Percentiles rank a stretch among this genome's conserved stretches.
phyloP scores from a whole-genome alignment of 257 asterid species.

The Galeopsis tetrahit region DNA sequence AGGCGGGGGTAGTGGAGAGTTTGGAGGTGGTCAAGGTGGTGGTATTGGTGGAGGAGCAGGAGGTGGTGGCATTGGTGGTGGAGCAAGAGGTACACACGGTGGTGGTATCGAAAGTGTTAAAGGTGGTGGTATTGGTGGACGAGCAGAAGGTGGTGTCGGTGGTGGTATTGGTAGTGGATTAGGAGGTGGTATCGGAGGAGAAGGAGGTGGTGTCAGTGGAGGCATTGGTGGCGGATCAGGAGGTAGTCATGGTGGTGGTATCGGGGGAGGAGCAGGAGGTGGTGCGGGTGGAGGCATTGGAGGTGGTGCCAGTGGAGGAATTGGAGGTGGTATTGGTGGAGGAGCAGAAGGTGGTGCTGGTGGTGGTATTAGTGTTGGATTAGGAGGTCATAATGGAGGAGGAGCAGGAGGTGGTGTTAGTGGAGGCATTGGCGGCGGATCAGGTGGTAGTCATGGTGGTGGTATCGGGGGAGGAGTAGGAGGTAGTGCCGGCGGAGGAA shows the following conservation, averaged over 20 bases:
- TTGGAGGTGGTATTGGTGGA: constrained; percentile 21
- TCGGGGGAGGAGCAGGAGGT: constrained; percentile 5
- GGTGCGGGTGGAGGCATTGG: constrained; percentile 28
- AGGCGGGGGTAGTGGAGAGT: constrained; percentile 26
- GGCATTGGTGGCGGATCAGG: no score
- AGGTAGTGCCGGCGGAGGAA: constrained; percentile 33
- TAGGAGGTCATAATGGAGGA: not conserved
- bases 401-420: constrained; percentile 29
- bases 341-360: constrained; percentile 30
- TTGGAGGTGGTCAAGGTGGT: constrained; percentile 29
- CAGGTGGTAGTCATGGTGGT: no score
- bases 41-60: constrained; percentile 34
- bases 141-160: constrained; percentile 26
- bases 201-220: no score
- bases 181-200: no score
- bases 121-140: constrained; percentile 8
- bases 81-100: not conserved
- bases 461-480: constrained; percentile 26
- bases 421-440: not conserved
- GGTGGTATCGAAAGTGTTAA: constrained; percentile 19
- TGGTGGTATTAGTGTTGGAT: constrained; percentile 24
- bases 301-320: constrained; percentile 9
- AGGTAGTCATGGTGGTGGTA: no score
- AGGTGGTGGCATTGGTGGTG: no score
- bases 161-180: no score